Evolutionary conservation across 768 basidiomycete genomes (phyloP), one percentile per base, ranked within the genome.

Genomic region (Calocera viscosa): DNA sequence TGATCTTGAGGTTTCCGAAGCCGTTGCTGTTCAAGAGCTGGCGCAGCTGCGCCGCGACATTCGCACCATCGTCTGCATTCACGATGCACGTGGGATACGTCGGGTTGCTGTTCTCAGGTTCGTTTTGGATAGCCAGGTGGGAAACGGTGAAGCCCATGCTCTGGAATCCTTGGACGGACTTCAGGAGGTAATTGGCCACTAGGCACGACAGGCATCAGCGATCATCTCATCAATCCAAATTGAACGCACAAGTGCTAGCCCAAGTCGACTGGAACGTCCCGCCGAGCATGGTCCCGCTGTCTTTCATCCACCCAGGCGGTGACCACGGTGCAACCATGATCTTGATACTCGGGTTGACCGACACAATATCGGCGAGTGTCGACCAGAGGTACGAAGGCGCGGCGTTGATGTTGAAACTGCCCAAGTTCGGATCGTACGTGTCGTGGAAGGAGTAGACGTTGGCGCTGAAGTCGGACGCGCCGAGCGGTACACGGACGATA

Each of bases 271-370:
- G 70, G 64, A 90, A 73, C 14, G 80, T 82, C 34, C 87, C 88
- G 1, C 88, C 88, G 30, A 83, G 79, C 85, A 89, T 88, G 0
- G 82, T 82, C 2, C 80, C 80, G 67, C 80, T 83, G 63, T 76
- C 78, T 74, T 90, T 90, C 87, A 89, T 89, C 89, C 89, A 91
- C 2, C 77, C 86, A 11, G 89, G 89, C 87, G 88, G 87, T 30
- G 87, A 88, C 89, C 89, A 90, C 3, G 89, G 86, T 17, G 86
- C 64, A 5, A 88, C 68, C 68, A 87, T 84, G 22, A 88, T 77
- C 70, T 79, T 82, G 66, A 86, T 66, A 71, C 76, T 72, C 32
- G 73, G 76, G 67, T 88, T 88, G 70, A 87, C 74, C 16, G 82
- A 79, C 69, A 78, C 74, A 64, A 91, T 89, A 71, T 91, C 89